Percentiles rank a stretch among this genome's conserved stretches.
These are phyloP conservation scores for Musa beccarii DNA, from an alignment of 176 grass and related monocot genomes.

Conservation along the genomic window DNA sequence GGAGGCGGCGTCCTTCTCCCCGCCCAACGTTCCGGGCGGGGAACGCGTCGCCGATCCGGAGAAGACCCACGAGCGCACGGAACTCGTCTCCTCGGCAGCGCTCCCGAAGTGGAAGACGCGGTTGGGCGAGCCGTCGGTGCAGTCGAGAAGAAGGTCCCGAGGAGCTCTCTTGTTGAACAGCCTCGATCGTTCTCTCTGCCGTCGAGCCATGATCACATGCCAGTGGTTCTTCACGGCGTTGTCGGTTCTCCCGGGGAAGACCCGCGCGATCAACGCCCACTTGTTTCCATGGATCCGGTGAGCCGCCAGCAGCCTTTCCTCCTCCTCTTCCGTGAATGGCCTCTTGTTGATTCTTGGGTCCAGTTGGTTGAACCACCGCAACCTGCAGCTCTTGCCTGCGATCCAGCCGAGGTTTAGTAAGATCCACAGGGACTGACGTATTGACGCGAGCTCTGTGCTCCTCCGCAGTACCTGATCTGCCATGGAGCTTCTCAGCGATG, in stretches of 20 bases:
- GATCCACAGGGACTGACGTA: too few relatives aligned
- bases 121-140: neutral
- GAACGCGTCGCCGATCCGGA: too few relatives aligned
- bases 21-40: too few relatives aligned
- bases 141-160: neutral
- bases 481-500: constrained; percentile 15
- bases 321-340: constrained; percentile 22
- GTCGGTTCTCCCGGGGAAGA: constrained; percentile 16
- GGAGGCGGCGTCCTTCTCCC: too few relatives aligned
- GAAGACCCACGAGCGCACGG: too few relatives aligned
- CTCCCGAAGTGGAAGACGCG: neutral
- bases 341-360: constrained; percentile 22
- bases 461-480: constrained; percentile 14
- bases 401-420: neutral
- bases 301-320: constrained; percentile 15
- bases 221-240: constrained; percentile 27
- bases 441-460: too few relatives aligned
- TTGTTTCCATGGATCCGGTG: constrained; percentile 21
- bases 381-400: constrained; percentile 21
- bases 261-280: constrained; percentile 17
- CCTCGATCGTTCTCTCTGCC: constrained; percentile 8
- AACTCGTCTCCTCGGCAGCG: too few relatives aligned
- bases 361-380: constrained; percentile 24
- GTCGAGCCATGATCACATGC: constrained; percentile 19
- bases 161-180: neutral